A percentile compares a stretch with the other conserved stretches of the same genome.
Conservation (phyloP, 176 grass and related monocot genomes). For the Pontederia paniculata region DNA sequence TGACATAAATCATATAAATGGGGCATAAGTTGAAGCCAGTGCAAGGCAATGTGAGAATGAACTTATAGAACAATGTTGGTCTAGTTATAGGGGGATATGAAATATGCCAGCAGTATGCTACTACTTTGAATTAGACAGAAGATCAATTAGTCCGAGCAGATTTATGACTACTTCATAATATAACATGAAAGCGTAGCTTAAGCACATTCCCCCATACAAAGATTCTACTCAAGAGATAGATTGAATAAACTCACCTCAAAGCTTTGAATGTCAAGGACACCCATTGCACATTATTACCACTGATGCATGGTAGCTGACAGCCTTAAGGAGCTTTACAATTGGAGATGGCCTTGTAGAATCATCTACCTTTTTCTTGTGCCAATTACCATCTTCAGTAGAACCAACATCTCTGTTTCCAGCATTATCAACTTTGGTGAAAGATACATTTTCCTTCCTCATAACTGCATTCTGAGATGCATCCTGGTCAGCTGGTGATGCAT, state of each 20-base stretch:
- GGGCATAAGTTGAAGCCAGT: too few species aligned
- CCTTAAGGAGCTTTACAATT: conserved; percentile 73
- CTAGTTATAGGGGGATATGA: too few species aligned
- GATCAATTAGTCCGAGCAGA: too few species aligned
- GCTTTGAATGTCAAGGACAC: conserved; percentile 76
- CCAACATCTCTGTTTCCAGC: conserved; percentile 29
- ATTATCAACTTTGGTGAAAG: conserved; percentile 25
- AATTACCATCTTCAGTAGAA: conserved; percentile 22
- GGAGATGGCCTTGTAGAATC: conserved; percentile 21
- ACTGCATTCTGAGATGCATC: conserved; percentile 12
- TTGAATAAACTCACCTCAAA: conserved; percentile 37
- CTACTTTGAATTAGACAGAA: too few species aligned
- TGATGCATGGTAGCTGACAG: conserved; percentile 42
- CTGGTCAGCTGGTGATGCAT: conserved; percentile 20
- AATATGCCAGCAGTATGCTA: too few species aligned
- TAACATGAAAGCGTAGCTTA: too few species aligned
- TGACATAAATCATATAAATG: too few species aligned
- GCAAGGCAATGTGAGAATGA: too few species aligned
- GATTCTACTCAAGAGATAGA: conserved; percentile 4
- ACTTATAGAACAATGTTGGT: too few species aligned
- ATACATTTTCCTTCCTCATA: not conserved
- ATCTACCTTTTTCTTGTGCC: conserved; percentile 39
- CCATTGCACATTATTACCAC: conserved; percentile 59
- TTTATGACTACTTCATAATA: too few species aligned
- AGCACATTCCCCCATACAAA: not conserved